Evolutionary conservation across 164 flowering plant species (phyloP), one percentile per base, ranked within the genome.

Genomic region (Chimonanthus praecox): DNA sequence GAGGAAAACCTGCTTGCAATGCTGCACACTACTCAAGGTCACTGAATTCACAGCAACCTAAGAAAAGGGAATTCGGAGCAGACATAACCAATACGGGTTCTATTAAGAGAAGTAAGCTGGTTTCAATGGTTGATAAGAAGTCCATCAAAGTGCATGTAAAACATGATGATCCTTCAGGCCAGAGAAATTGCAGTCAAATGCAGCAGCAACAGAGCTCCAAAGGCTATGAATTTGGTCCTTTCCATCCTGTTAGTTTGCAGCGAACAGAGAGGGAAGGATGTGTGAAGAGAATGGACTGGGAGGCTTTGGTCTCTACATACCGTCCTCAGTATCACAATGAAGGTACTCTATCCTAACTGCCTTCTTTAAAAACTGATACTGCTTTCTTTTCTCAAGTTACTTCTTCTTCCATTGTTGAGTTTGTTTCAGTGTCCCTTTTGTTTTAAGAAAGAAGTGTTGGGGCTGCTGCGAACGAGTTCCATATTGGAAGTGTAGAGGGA

Each of bases 321-420:
- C 84, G 89, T 20, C 99, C 97, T 72, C 90, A 83, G 71, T 96
- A 96, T 81, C 95, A 87, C 71, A 94, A 94, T 76, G 94, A 92
- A 88, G 98, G 99, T 96, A 88, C n/a, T 48, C 60, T 18, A 9
- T 18, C 43, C 44, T 5, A n/a, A 51, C 8, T 48, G 9, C 45
- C 58, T 20, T 49, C 4, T 33, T 9, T 6, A 51, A 15, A 10
- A 6, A 3, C 4, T 54, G 16, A 54, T 54, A 3, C n/a, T n/a
- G n/a, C 16, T 54, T 4, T 54, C 60, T 54, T 54, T 1, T 54
- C 15, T 54, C 15, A 10, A 10, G 60, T 16, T 54, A 54, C 60
- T 54, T 1, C 15, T 54, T 9, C 15, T 54, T 54, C 60, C 1
- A 54, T 13, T 13, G 60, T 13, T 10, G 15, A 54, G 15, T 54